Base-by-base conservation (phyloP, 768 basidiomycete species). In the Russula ochroleuca region DNA sequence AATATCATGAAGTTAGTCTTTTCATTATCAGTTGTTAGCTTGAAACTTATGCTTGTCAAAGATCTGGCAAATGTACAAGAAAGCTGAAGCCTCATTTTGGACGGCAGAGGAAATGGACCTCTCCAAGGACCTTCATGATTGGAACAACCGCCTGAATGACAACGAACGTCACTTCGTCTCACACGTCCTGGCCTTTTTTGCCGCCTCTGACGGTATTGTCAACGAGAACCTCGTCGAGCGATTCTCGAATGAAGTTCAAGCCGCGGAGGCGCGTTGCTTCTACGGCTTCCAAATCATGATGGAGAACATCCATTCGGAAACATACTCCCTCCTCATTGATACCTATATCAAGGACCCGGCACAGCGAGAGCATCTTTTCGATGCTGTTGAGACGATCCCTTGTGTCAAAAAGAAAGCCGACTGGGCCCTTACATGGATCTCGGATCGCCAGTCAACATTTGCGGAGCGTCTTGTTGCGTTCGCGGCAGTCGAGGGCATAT, bases 241-340 rank as follows among this genome's bases (percentile, higher is more conserved):
- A 8, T 97, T 98, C 75, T 92, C 90, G 8, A 86, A 85, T 59
- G 95, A 98, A 72, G 92, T 98, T 4, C 94, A 97, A 72, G 83
- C 80, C 2, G 90, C 94, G 4, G 94, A 98, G 73, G 94, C 93
- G 6, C 87, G 94, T 3, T 97, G 92, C 73, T 98, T 98, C 77
- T 98, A 97, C 71, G 94, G 94, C 19, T 97, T 96, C 78, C 94
- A 98, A 73, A 92, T 98, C 70, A 97, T 97, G 94, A 98, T 96
- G 85, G 95, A 97, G 71, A 98, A 98, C 73, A 85, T 98, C 43
- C 95, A 98, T 75, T 94, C 94, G 3, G 94, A 98, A 72, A 95
- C 94, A 0, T 98, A 98, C 75, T 97, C 94, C 0, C 84, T 97
- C 41, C 86, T 98, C 69, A 95, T 98, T 70, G 94, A 97, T 73